Percentiles rank a stretch among this genome's conserved stretches.
Evolutionary conservation across 1,284 basidiomycete genomes (phyloP).

Genomic region (Rhodotorula sp.): DNA sequence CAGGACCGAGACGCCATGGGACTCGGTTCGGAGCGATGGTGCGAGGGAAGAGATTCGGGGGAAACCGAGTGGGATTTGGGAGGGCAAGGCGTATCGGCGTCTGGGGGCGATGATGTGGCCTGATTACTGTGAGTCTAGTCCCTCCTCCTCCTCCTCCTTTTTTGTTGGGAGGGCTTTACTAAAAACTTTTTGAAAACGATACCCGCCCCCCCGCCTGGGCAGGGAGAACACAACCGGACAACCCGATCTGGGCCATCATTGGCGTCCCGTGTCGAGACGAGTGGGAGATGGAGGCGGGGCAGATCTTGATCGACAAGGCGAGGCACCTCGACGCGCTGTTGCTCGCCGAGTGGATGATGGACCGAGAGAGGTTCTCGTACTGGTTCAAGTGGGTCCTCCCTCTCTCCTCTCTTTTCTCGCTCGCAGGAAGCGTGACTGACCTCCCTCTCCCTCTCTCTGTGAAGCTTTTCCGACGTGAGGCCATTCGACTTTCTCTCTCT

Average conservation of each 20-base stretch:
- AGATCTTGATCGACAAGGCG: conserved; percentile 55
- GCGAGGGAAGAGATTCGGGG: conserved; percentile 51
- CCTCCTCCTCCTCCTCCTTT: background rate
- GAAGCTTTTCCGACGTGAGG: conserved; percentile 18
- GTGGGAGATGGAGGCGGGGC: conserved; percentile 54
- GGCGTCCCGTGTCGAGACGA: conserved; percentile 48
- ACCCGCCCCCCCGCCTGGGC: background rate
- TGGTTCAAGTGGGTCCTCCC: conserved; percentile 50
- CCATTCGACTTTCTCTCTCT: no score
- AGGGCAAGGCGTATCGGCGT: conserved; percentile 11
- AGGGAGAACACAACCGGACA: conserved; percentile 49
- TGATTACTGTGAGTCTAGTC: conserved; percentile 32
- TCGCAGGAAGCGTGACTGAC: background rate
- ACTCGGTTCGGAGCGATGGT: background rate
- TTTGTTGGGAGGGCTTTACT: background rate
- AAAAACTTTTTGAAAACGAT: conserved; percentile 32
- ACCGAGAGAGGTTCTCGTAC: conserved; percentile 42
- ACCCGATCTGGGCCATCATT: conserved; percentile 42
- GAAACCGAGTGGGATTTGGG: conserved; percentile 46
- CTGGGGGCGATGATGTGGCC: conserved; percentile 42
- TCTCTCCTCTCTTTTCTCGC: background rate
- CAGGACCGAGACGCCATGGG: conserved; percentile 22
- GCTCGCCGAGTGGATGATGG: conserved; percentile 53
- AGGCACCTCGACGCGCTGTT: conserved; percentile 50
- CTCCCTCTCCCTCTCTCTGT: no score